These are phyloP conservation scores for Serendipita sp. DNA, from an alignment of 768 basidiomycete species.

Conservation along the genomic window DNA sequence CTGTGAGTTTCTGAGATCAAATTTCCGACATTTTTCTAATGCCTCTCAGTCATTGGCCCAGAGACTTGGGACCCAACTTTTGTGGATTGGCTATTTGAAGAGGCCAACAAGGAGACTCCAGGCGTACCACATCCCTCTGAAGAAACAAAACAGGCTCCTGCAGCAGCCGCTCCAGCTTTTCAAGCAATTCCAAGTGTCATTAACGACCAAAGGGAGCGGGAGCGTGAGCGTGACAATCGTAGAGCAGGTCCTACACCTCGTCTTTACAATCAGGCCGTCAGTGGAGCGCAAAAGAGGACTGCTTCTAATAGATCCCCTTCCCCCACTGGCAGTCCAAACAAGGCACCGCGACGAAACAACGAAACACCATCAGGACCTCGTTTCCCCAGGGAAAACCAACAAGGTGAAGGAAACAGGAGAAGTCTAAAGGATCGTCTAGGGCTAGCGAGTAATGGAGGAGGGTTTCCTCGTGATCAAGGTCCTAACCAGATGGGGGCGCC, in stretches of 20 bases:
- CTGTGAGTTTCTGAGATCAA: constrained; percentile 26
- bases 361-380: constrained; percentile 76
- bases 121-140: constrained; percentile 26
- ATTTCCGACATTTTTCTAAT: not conserved
- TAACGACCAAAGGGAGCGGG: constrained; percentile 5
- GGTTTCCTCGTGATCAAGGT: constrained; percentile 12
- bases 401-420: constrained; percentile 30
- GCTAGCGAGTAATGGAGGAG: constrained; percentile 12
- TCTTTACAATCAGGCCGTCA: not conserved
- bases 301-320: not conserved
- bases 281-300: not conserved
- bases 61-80: constrained; percentile 79
- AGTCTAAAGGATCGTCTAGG: constrained; percentile 78
- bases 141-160: not conserved
- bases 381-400: constrained; percentile 42
- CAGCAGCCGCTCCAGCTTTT: not conserved
- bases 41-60: constrained; percentile 46
- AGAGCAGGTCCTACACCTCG: not conserved
- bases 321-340: constrained; percentile 27
- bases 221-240: not conserved
- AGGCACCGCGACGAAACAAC: constrained; percentile 39
- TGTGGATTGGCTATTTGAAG: constrained; percentile 76
- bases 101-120: constrained; percentile 38
- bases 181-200: not conserved
- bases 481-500: not conserved